These are phyloP conservation scores for Aspergillus hortae DNA, from an alignment of 2,329 filamentous ascomycete species.

Conservation along the genomic window DNA sequence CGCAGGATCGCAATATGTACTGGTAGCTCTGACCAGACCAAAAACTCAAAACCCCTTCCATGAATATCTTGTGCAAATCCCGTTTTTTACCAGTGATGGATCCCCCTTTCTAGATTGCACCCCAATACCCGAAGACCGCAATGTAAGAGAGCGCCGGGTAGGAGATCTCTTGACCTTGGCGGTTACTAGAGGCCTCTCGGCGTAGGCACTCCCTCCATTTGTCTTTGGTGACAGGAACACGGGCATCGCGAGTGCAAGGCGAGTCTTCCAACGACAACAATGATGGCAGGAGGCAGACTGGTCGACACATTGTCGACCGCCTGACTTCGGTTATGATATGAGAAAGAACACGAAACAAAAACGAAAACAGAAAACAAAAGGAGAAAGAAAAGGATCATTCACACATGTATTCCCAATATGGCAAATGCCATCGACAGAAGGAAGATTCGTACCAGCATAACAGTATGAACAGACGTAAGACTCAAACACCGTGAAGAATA, in stretches of 20 bases:
- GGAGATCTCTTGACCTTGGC: not conserved
- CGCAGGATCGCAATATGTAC: not conserved
- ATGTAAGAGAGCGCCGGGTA: constrained; percentile 1
- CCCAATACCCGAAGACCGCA: constrained; percentile 7
- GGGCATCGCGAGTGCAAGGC: too few relatives aligned
- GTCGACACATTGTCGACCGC: too few relatives aligned
- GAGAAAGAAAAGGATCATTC: constrained; percentile 18
- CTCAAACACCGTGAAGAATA: constrained; percentile 12
- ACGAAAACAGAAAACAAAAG: not conserved
- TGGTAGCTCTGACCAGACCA: constrained; percentile 1
- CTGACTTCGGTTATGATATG: too few relatives aligned
- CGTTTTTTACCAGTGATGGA: constrained; percentile 36
- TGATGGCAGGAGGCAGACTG: too few relatives aligned
- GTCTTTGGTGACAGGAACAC: too few relatives aligned
- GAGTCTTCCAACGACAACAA: too few relatives aligned
- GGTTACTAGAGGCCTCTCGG: not conserved
- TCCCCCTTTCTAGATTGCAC: constrained; percentile 26
- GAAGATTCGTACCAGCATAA: constrained; percentile 22
- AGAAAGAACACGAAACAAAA: not conserved
- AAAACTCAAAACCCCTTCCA: constrained; percentile 6
- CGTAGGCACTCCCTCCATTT: not conserved
- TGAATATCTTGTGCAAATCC: not conserved
- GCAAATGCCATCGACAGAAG: constrained; percentile 13
- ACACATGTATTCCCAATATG: constrained; percentile 23
- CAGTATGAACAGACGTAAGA: constrained; percentile 27